phyloP scores from a whole-genome alignment of 1,139 yeast species.

The Sugiyamaella pinicola region DNA sequence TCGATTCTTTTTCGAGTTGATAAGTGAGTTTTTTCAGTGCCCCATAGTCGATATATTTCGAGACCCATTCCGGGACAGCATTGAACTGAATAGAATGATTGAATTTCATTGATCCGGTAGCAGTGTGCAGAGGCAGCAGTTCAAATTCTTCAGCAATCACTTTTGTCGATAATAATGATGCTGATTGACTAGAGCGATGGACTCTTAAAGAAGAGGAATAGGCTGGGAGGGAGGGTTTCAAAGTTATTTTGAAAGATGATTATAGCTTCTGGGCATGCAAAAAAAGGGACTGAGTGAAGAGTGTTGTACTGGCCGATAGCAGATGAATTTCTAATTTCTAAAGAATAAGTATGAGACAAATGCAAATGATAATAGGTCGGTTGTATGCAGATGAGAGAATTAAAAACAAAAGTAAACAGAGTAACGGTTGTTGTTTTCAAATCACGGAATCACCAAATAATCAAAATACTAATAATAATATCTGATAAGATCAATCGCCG shows the following conservation, averaged over 20 bases:
- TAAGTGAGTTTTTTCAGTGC: constrained; percentile 64
- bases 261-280: not conserved
- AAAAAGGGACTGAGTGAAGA: not conserved
- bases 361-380: too few relatives aligned
- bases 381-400: too few relatives aligned
- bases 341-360: too few relatives aligned
- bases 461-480: too few relatives aligned
- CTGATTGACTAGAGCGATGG: not conserved
- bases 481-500: too few relatives aligned
- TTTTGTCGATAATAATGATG: not conserved
- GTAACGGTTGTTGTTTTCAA: too few relatives aligned
- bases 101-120: constrained; percentile 58
- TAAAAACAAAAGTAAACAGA: too few relatives aligned
- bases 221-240: not conserved
- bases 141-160: constrained; percentile 3
- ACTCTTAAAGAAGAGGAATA: not conserved
- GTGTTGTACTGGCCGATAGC: not conserved
- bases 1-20: constrained; percentile 46
- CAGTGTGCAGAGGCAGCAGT: not conserved
- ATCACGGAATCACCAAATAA: too few relatives aligned
- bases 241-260: not conserved
- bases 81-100: constrained; percentile 73
- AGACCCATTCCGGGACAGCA: constrained; percentile 82
- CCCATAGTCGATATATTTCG: constrained; percentile 65
- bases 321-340: too few relatives aligned